These are phyloP conservation scores for Clarkia xantiana DNA, from an alignment of 345 rosid genomes.

Conservation along the genomic window DNA sequence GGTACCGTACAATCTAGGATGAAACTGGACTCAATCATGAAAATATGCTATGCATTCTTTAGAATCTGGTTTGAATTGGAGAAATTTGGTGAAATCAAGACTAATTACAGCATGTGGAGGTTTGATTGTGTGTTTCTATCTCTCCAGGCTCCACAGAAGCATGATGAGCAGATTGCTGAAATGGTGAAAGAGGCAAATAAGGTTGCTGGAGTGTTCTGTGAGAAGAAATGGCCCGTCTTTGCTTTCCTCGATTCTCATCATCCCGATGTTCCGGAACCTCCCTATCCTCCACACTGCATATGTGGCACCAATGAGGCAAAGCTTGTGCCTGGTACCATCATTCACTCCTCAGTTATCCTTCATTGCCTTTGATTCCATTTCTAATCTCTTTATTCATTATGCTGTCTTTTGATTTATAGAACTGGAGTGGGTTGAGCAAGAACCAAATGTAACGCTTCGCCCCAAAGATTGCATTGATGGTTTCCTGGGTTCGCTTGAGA, in stretches of 20 bases:
- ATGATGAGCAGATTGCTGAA: conserved; percentile 45
- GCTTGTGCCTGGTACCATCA: conserved; percentile 53
- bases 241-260: conserved; percentile 75
- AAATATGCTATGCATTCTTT: no score
- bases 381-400: background rate
- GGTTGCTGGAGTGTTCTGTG: conserved; percentile 46
- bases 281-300: conserved; percentile 81
- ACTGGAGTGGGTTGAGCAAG: conserved; percentile 59
- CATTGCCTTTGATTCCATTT: background rate
- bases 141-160: conserved; percentile 51
- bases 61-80: no score
- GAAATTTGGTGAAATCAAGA: no score
- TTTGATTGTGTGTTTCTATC: background rate
- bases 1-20: background rate
- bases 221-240: conserved; percentile 64
- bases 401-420: conserved; percentile 20
- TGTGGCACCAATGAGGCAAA: conserved; percentile 64
- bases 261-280: conserved; percentile 69
- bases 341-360: background rate
- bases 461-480: conserved; percentile 75
- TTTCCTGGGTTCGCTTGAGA: conserved; percentile 63
- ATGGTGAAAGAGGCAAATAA: conserved; percentile 63
- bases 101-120: background rate
- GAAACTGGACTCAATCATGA: no score
- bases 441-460: conserved; percentile 44